Evolutionary conservation across 2,329 filamentous ascomycete species (phyloP).

Genomic region (Septoria linicola): DNA sequence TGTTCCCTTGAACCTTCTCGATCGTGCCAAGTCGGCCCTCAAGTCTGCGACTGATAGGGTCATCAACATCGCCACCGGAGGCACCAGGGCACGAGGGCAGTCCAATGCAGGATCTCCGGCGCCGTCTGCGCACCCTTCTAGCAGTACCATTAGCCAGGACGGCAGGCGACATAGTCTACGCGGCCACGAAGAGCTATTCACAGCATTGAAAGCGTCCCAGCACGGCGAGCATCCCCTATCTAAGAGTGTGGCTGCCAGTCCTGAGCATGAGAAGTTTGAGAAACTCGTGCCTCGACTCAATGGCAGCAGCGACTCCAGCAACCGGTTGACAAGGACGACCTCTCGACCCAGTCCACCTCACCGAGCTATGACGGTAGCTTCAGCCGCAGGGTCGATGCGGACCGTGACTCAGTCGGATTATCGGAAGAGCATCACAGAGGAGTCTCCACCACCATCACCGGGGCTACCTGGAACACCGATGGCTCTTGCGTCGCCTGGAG

Average conservation of each 20-base stretch:
- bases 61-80: constrained; percentile 13
- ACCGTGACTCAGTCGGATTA: constrained; percentile 48
- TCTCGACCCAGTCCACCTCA: constrained; percentile 38
- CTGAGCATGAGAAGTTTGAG: constrained; percentile 44
- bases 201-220: constrained; percentile 51
- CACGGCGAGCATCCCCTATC: constrained; percentile 69
- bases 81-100: constrained; percentile 50
- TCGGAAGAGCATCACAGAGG: constrained; percentile 26
- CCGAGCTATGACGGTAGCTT: constrained; percentile 44
- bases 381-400: constrained; percentile 44
- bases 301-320: constrained; percentile 16
- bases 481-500: constrained; percentile 44
- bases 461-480: constrained; percentile 47
- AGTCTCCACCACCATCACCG: constrained; percentile 44
- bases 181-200: constrained; percentile 57
- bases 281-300: constrained; percentile 16
- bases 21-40: constrained; percentile 77
- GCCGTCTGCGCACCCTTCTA: constrained; percentile 54
- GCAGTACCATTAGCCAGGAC: constrained; percentile 56
- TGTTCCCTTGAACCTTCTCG: constrained; percentile 81
- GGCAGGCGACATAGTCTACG: constrained; percentile 57
- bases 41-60: constrained; percentile 50
- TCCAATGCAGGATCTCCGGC: constrained; percentile 56
- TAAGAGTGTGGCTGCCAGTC: constrained; percentile 71
- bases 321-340: constrained; percentile 23